Evolutionary conservation across 345 rosid genomes (phyloP).

Genomic region (Aquilaria yunnanensis): DNA sequence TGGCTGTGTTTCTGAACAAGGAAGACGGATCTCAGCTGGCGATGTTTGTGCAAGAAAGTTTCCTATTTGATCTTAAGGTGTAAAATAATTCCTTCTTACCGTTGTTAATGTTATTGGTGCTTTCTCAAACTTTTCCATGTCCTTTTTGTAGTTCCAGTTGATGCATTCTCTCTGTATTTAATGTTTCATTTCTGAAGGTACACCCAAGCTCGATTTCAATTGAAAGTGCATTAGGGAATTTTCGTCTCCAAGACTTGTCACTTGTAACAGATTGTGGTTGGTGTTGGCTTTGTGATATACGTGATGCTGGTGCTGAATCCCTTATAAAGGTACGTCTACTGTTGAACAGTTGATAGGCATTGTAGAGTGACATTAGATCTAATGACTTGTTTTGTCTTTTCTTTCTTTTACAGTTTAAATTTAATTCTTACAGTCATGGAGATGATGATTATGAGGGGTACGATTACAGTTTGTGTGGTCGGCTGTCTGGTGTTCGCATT

Average conservation of each 20-base stretch:
- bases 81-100: constrained; percentile 7
- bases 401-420: constrained; percentile 70
- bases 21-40: constrained; percentile 98
- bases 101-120: no score
- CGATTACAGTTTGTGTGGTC: constrained; percentile 83
- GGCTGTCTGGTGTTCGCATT: constrained; percentile 92
- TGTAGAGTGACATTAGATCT: not conserved
- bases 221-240: constrained; percentile 93
- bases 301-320: constrained; percentile 92
- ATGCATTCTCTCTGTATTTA: constrained; percentile 6
- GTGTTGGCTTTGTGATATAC: constrained; percentile 98
- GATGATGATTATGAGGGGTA: constrained; percentile 98
- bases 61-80: constrained; percentile 88
- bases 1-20: constrained; percentile 83
- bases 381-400: constrained; percentile 7
- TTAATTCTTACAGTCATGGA: constrained; percentile 76
- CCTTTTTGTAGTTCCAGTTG: no score
- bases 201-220: constrained; percentile 86
- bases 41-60: constrained; percentile 91
- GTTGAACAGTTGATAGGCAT: constrained; percentile 9
- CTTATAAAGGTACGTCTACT: constrained; percentile 66
- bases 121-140: no score
- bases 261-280: constrained; percentile 67
- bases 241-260: constrained; percentile 90
- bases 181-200: constrained; percentile 45